Percentiles rank a stretch among this genome's conserved stretches.
Conservation (phyloP, 805 yeast genomes). For the Ogataea nitratoaversa region DNA sequence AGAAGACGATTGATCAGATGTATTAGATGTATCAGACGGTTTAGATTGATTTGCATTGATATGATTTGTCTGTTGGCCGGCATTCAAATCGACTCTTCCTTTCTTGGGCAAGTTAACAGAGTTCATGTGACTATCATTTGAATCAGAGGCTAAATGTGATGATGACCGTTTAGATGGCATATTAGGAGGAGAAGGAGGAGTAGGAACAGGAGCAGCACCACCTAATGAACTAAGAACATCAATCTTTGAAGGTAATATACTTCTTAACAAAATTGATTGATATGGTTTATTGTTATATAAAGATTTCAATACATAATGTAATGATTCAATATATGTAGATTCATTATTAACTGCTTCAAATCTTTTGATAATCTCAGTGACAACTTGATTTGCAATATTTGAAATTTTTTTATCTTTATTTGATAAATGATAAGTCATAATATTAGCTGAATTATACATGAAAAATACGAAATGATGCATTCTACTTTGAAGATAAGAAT, state of each 20-base stretch:
- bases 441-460: slow-evolving; percentile 44
- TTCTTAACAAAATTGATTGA: slow-evolving; percentile 11
- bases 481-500: slow-evolving; percentile 38
- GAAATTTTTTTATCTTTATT: slow-evolving; percentile 31
- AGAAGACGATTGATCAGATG: too few species aligned
- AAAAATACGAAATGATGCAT: slow-evolving; percentile 33
- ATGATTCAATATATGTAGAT: slow-evolving; percentile 8
- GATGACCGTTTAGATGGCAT: neutral
- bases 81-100: too few species aligned
- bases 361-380: slow-evolving; percentile 19
- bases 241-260: neutral
- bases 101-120: too few species aligned
- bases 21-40: too few species aligned
- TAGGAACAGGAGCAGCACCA: neutral
- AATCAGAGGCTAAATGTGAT: too few species aligned
- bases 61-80: too few species aligned
- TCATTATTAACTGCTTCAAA: slow-evolving; percentile 5
- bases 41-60: too few species aligned
- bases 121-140: too few species aligned
- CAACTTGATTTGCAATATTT: slow-evolving; percentile 33
- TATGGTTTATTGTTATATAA: slow-evolving; percentile 12
- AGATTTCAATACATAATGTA: slow-evolving; percentile 7
- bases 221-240: neutral
- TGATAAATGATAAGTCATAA: slow-evolving; percentile 58
- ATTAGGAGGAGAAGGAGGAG: neutral